These are phyloP conservation scores for Leptomonas seymouri DNA, from an alignment of 208 protist species.

Conservation along the genomic window DNA sequence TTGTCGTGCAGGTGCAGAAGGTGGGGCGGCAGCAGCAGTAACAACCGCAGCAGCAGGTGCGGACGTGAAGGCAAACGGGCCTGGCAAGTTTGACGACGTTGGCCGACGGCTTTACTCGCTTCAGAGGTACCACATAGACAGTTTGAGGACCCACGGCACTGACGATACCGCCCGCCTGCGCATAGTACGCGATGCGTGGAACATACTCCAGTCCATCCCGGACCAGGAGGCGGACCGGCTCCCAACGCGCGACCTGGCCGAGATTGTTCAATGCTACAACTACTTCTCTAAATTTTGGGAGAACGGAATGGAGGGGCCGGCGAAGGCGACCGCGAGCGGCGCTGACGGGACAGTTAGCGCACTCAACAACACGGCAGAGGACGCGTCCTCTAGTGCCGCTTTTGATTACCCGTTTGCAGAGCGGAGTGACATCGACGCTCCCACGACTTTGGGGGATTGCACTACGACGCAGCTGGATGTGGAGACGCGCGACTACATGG, in stretches of 20 bases:
- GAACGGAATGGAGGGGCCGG: constrained; percentile 60
- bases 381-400: neutral
- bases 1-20: neutral
- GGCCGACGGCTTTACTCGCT: constrained; percentile 31
- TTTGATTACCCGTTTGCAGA: constrained; percentile 19
- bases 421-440: neutral
- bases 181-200: constrained; percentile 59
- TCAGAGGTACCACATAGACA: constrained; percentile 17
- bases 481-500: constrained; percentile 4
- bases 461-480: neutral
- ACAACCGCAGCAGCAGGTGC: neutral
- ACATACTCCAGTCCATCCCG: constrained; percentile 42
- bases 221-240: constrained; percentile 44
- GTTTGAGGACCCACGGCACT: neutral
- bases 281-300: constrained; percentile 73
- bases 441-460: neutral
- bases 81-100: neutral
- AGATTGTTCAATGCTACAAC: constrained; percentile 61
- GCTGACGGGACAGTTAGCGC: neutral
- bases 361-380: neutral
- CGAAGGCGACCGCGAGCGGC: neutral
- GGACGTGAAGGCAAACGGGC: neutral
- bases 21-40: neutral
- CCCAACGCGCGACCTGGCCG: constrained; percentile 36
- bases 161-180: neutral